These are phyloP conservation scores for Sugiyamaella lignohabitans DNA, from an alignment of 805 yeast species.

Conservation along the genomic window DNA sequence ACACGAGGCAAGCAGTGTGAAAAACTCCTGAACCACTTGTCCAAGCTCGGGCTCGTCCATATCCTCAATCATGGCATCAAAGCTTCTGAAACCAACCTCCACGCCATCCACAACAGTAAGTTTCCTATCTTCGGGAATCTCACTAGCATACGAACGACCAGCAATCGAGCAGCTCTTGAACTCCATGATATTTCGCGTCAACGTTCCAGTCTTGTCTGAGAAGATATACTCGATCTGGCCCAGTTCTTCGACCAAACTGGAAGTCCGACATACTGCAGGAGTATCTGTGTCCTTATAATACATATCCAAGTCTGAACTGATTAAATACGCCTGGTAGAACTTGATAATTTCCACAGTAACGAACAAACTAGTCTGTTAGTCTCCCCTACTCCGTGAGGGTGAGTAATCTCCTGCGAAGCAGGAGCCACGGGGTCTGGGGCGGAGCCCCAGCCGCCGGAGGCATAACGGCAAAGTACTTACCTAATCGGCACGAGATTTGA, in stretches of 20 bases:
- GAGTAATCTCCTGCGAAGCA: too few relatives aligned
- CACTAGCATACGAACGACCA: slow-evolving; percentile 80
- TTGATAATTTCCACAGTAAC: slow-evolving; percentile 95
- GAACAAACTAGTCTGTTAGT: slow-evolving; percentile 41
- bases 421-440: neutral
- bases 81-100: slow-evolving; percentile 71
- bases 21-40: slow-evolving; percentile 59
- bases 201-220: slow-evolving; percentile 96
- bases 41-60: slow-evolving; percentile 39
- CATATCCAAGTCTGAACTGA: slow-evolving; percentile 90
- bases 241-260: slow-evolving; percentile 90
- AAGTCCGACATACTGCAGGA: slow-evolving; percentile 91
- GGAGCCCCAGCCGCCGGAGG: too few relatives aligned
- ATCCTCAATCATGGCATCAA: slow-evolving; percentile 49
- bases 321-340: slow-evolving; percentile 90
- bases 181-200: slow-evolving; percentile 95
- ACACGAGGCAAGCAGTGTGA: slow-evolving; percentile 81
- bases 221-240: slow-evolving; percentile 96
- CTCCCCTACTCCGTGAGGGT: neutral
- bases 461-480: neutral
- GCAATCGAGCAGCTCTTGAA: slow-evolving; percentile 90
- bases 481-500: slow-evolving; percentile 98
- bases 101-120: slow-evolving; percentile 71
- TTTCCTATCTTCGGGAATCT: slow-evolving; percentile 83
- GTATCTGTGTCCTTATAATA: slow-evolving; percentile 83